phyloP scores from a whole-genome alignment of 495 filamentous ascomycete species.

The Aspergillus haitiensis region DNA sequence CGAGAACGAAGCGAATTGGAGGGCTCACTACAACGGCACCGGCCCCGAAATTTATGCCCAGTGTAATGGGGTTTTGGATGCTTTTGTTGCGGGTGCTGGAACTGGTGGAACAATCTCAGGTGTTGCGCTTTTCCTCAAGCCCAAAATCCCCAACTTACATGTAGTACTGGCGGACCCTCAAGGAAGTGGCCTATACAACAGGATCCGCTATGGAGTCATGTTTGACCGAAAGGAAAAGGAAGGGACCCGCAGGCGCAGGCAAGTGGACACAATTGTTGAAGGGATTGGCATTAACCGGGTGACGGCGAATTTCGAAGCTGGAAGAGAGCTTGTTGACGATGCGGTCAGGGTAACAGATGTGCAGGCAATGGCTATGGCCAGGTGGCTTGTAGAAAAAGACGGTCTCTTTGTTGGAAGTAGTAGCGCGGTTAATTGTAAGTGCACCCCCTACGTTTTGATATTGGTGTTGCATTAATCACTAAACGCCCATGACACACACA shows the following conservation, averaged over 20 bases:
- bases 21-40: constrained; percentile 77
- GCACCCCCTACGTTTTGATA: constrained; percentile 1
- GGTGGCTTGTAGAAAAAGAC: constrained; percentile 94
- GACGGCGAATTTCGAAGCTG: constrained; percentile 88
- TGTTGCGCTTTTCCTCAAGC: constrained; percentile 78
- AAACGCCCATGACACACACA: constrained; percentile 11
- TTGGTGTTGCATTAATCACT: constrained; percentile 12
- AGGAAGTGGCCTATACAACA: constrained; percentile 90
- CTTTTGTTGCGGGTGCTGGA: constrained; percentile 93
- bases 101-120: constrained; percentile 94
- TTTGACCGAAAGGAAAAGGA: constrained; percentile 85
- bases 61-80: constrained; percentile 73
- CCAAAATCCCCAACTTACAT: constrained; percentile 57
- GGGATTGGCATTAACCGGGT: constrained; percentile 93
- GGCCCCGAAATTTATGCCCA: constrained; percentile 87
- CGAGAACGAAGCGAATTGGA: constrained; percentile 83
- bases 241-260: constrained; percentile 80
- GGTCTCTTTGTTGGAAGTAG: constrained; percentile 93
- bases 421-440: constrained; percentile 88
- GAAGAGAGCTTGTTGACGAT: constrained; percentile 80
- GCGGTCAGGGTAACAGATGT: constrained; percentile 88
- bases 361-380: constrained; percentile 89
- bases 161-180: constrained; percentile 92
- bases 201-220: constrained; percentile 91
- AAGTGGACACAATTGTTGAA: constrained; percentile 96